phyloP scores from a whole-genome alignment of 139 green algal genomes.

The Closterium sp. region DNA sequence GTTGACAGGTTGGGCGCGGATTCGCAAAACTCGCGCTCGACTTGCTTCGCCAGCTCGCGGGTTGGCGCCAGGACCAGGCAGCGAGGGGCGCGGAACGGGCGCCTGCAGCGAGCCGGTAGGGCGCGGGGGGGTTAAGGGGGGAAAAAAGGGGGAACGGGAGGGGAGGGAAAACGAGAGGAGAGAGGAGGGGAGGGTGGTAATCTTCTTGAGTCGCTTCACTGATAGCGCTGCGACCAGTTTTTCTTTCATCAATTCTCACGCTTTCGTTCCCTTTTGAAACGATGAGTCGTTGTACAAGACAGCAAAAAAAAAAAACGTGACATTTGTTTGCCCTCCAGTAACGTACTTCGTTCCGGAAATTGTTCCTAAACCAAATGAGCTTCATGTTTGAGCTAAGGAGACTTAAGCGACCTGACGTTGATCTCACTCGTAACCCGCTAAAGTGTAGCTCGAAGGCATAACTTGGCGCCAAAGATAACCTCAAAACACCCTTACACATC shows the following conservation, averaged over 20 bases:
- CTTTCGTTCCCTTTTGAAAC: not conserved
- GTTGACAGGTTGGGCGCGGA: conserved; percentile 66
- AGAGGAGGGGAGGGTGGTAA: not conserved
- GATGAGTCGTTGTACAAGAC: not conserved
- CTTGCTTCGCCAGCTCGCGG: conserved; percentile 88
- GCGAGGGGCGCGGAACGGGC: conserved; percentile 60
- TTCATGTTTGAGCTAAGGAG: not conserved
- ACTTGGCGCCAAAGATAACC: too few relatives aligned
- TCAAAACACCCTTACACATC: too few relatives aligned
- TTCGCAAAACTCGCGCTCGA: conserved; percentile 87
- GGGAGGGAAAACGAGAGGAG: not conserved
- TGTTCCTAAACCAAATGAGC: not conserved
- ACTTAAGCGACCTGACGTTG: not conserved
- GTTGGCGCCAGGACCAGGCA: conserved; percentile 86
- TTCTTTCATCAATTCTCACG: not conserved
- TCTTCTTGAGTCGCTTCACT: not conserved
- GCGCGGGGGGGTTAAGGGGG: too few relatives aligned
- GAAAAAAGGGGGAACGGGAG: not conserved
- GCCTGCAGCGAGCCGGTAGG: not conserved
- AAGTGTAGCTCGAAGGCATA: too few relatives aligned
- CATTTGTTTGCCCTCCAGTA: too few relatives aligned
- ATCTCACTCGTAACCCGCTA: too few relatives aligned
- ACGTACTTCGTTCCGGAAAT: not conserved
- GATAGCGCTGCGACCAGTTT: not conserved
- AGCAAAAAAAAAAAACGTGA: too few relatives aligned